A percentile compares a stretch with the other conserved stretches of the same genome.
These are phyloP conservation scores for Aspergillus sp. DNA, from an alignment of 2,329 filamentous ascomycete species.

Conservation along the genomic window DNA sequence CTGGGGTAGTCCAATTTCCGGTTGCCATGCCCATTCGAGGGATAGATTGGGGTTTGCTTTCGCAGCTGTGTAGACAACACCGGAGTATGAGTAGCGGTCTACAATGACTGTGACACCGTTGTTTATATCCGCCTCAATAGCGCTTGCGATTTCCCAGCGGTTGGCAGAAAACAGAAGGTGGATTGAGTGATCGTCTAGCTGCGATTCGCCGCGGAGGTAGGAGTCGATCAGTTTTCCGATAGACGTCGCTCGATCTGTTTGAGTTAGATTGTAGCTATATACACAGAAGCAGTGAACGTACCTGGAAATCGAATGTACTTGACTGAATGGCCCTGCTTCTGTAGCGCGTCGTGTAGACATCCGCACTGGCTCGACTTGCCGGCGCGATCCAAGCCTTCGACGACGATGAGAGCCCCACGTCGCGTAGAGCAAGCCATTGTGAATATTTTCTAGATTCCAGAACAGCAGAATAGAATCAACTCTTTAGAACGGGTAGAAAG, in stretches of 20 bases:
- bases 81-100: slow-evolving; percentile 93
- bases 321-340: slow-evolving; percentile 46
- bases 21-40: slow-evolving; percentile 72
- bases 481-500: not conserved
- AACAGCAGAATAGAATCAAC: slow-evolving; percentile 3
- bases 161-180: slow-evolving; percentile 89
- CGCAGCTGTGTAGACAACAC: slow-evolving; percentile 85
- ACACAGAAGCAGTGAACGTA: slow-evolving; percentile 22
- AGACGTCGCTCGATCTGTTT: slow-evolving; percentile 71
- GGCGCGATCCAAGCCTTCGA: slow-evolving; percentile 83
- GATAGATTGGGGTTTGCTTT: slow-evolving; percentile 66
- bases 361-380: slow-evolving; percentile 89
- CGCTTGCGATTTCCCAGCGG: slow-evolving; percentile 63
- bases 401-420: slow-evolving; percentile 69
- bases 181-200: slow-evolving; percentile 81
- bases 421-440: slow-evolving; percentile 2
- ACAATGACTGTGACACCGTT: slow-evolving; percentile 70
- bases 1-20: slow-evolving; percentile 77
- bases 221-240: slow-evolving; percentile 82
- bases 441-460: not conserved
- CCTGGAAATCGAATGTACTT: slow-evolving; percentile 61
- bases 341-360: slow-evolving; percentile 52
- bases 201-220: slow-evolving; percentile 65
- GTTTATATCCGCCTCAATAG: slow-evolving; percentile 45
- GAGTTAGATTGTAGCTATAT: slow-evolving; percentile 7